Evolutionary conservation across 345 rosid species (phyloP), one percentile per base, ranked within the genome.

Genomic region (Litchi chinensis): DNA sequence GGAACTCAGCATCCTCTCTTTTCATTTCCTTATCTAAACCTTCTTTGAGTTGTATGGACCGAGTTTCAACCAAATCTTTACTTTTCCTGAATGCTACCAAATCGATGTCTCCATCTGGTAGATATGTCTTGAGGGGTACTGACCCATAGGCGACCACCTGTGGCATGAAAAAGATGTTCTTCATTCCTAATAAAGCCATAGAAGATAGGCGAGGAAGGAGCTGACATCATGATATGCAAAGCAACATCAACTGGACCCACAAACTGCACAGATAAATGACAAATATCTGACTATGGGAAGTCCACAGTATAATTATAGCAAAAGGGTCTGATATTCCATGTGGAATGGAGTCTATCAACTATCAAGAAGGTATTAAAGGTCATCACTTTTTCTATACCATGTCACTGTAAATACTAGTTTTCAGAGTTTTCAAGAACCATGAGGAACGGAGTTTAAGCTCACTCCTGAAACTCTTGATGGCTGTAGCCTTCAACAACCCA

Each of bases 91-190:
- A 88, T 52, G 86, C 88, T 5, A 89, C 86, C 76, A 90, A 82
- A 75, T 90, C 93, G 44, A 90, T 90, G 76, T 90, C 93, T 50
- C 93, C 93, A 79, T 90, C 93, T 4, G 93, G 93, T 76, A 90
- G 77, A 77, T 90, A 90, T 10, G 93, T 90, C 77, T 88, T 88
- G 18, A 90, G 86, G 4, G 93, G 93, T 19, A 90, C 93, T 71
- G 93, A 90, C 65, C 93, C 93, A 79, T 86, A 90, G 57, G 89
- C 82, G 76, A 87, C 84, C 62, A 88, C 93, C 93, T 87, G 80
- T 4, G 19, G 21, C 43, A 22, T 11, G 12, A 63, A 44, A 44
- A 21, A 69, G 70, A 18, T n/a, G 28, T n/a, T 44, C 16, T 69
- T 5, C 52, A 43, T 18, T 19, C 16, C 73, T 22, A 69, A 44